phyloP scores from a whole-genome alignment of 2,329 filamentous ascomycete species.

The Trichoderma atroviride region DNA sequence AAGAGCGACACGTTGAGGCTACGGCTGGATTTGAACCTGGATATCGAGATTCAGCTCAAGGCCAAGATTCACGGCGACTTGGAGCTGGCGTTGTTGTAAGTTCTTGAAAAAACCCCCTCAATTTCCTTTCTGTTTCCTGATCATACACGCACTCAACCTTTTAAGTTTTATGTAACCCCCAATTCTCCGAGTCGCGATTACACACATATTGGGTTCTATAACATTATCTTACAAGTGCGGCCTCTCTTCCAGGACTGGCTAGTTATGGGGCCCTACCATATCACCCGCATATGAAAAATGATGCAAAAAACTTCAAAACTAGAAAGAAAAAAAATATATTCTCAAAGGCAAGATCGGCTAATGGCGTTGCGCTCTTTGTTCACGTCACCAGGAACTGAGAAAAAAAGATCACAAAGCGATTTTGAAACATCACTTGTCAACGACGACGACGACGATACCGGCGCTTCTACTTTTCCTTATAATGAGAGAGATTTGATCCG shows the following conservation, averaged over 20 bases:
- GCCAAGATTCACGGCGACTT: conserved; percentile 84
- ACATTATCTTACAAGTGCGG: conserved; percentile 24
- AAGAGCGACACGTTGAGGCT: conserved; percentile 63
- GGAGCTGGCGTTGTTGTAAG: conserved; percentile 69
- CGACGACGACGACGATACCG: not conserved
- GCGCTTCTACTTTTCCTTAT: not conserved
- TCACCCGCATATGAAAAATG: not conserved
- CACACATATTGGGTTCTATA: conserved; percentile 8
- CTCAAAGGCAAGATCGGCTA: conserved; percentile 8
- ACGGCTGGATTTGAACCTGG: conserved; percentile 76
- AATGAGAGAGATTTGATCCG: not conserved
- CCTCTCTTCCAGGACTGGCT: conserved; percentile 26
- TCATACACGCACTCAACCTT: not conserved
- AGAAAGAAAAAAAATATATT: not conserved
- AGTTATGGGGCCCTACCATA: conserved; percentile 10
- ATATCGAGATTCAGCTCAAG: conserved; percentile 83
- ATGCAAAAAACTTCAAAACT: not conserved
- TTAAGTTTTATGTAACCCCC: not conserved
- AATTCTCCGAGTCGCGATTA: not conserved
- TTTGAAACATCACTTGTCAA: not conserved
- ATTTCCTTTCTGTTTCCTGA: not conserved
- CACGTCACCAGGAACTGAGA: conserved; percentile 24
- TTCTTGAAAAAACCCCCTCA: conserved; percentile 34
- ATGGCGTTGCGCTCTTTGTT: conserved; percentile 18
- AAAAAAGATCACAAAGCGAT: not conserved